A percentile compares a stretch with the other conserved stretches of the same genome.
Evolutionary conservation across 2,329 filamentous ascomycete species (phyloP).

Genomic region (Aspergillus fischeri): DNA sequence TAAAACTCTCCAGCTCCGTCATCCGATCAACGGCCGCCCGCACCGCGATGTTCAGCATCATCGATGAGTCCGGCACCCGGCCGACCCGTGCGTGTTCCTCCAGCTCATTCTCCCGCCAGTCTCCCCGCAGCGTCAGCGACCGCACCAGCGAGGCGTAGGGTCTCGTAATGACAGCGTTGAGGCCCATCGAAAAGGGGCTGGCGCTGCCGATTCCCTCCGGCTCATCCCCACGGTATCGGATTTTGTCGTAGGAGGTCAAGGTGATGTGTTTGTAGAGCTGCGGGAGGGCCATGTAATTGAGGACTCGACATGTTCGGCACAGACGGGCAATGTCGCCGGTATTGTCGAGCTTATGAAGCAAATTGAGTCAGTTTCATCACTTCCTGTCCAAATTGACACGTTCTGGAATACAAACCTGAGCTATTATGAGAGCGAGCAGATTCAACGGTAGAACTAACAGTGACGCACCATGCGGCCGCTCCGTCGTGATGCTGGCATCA

Average conservation of each 20-base stretch:
- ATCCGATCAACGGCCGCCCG: constrained; percentile 58
- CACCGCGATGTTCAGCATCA: constrained; percentile 60
- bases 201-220: constrained; percentile 60
- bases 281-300: constrained; percentile 62
- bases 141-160: constrained; percentile 51
- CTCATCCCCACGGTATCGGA: constrained; percentile 54
- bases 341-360: constrained; percentile 50
- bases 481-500: constrained; percentile 29
- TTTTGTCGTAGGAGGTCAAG: constrained; percentile 55
- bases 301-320: constrained; percentile 57
- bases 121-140: constrained; percentile 50
- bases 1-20: constrained; percentile 52
- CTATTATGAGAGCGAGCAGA: constrained; percentile 54
- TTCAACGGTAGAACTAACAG: constrained; percentile 52
- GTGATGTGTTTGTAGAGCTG: constrained; percentile 56
- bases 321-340: constrained; percentile 55
- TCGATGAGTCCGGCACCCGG: constrained; percentile 59
- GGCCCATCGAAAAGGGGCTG: constrained; percentile 60
- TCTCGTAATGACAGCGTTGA: constrained; percentile 58
- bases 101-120: constrained; percentile 55
- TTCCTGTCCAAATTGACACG: neutral
- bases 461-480: constrained; percentile 26
- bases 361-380: neutral
- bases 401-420: constrained; percentile 41
- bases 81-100: constrained; percentile 56